Base-by-base conservation (phyloP, 352 stramenopile genomes). In the Phytophthora sp. region DNA sequence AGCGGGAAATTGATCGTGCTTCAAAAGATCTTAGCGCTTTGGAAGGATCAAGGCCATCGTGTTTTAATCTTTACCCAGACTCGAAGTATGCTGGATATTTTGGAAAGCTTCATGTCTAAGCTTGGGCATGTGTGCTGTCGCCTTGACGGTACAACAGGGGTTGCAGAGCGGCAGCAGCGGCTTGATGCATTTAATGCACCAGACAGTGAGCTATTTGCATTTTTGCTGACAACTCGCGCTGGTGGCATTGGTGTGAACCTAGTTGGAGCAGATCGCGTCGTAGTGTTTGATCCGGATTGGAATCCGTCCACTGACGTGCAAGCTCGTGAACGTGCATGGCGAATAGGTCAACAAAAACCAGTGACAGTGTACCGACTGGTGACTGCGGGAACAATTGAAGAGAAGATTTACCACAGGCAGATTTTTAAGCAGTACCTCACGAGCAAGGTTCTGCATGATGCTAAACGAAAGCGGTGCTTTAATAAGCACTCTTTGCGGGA, bases 381-480 rank as follows among this genome's bases (percentile, higher is more conserved):
- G 52, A 98, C 92, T 31, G 93, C 88, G 30, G 97, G 97, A 4
- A 99, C 98, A 20, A 99, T 99, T 54, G 98, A 99, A 77, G 98
- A 99, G 67, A 99, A 99, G 62, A 99, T 99, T 42, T 99, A 99
- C 76, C 97, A 99, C 59, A 77, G 97, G 0, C 96, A 99, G 73
- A 99, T 99, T 43, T 99, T 99, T 84, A 99, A 99, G 73, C 97
- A 98, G 69, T 98, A 98, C 28, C 62, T 99, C 15, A 98, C 97
- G 0, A 99, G 98, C 62, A 97, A 98, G 53, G 92, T 99, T 2
- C 74, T 99, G 38, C 92, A 97, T 37, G 96, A 99, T 67, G 91
- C 97, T 23, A 98, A 98, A 62, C 96, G 98, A 54, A 95, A 96
- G 69, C 85, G 96, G 0, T 96, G 98, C 24, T 99, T 99, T 66